Conservation (phyloP, 83 land plant species). For the Picea abies region DNA sequence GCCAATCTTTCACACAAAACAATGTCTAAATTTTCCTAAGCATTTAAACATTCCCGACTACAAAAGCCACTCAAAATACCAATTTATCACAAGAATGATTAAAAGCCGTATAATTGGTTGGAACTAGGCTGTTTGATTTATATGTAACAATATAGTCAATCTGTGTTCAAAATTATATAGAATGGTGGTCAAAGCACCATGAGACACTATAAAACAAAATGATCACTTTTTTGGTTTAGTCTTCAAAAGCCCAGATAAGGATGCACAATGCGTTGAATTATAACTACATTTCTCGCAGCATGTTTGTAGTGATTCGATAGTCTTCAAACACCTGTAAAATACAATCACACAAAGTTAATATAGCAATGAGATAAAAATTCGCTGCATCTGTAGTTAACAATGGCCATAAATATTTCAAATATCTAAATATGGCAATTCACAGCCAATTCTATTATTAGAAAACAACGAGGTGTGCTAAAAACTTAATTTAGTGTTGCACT, state of each 20-base stretch:
- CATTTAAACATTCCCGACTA: neutral
- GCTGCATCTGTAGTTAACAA: neutral
- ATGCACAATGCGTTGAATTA: conserved; percentile 60
- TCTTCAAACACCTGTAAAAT: conserved; percentile 42
- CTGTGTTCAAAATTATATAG: neutral
- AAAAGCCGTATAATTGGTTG: neutral
- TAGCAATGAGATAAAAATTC: neutral
- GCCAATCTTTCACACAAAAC: neutral
- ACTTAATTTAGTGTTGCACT: neutral
- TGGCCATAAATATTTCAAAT: neutral
- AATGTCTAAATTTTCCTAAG: neutral
- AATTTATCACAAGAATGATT: neutral
- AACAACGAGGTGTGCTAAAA: neutral
- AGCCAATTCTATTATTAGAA: neutral
- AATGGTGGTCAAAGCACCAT: neutral
- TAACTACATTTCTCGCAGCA: conserved; percentile 62
- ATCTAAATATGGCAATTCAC: neutral
- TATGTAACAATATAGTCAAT: neutral
- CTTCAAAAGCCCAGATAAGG: conserved; percentile 53
- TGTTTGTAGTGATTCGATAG: conserved; percentile 42
- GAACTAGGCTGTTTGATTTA: neutral
- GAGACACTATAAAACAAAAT: neutral
- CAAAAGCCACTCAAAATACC: neutral
- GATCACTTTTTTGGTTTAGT: conserved; percentile 27
- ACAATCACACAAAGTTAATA: neutral